These are phyloP conservation scores for Clavariopsis aquatica DNA, from an alignment of 495 filamentous ascomycete genomes.

Conservation along the genomic window DNA sequence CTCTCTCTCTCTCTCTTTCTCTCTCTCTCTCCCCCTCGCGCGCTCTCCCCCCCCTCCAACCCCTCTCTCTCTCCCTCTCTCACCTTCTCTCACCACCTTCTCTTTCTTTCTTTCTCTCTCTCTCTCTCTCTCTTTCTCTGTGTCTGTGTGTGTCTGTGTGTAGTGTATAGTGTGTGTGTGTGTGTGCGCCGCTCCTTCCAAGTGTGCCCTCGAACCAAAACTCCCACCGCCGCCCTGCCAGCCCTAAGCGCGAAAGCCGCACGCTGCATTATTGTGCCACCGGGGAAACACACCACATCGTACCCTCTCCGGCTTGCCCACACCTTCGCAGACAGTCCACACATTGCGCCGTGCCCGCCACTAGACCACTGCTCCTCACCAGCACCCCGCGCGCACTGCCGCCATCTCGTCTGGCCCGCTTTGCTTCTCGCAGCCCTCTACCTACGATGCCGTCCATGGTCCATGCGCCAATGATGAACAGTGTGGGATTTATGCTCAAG, in stretches of 20 bases:
- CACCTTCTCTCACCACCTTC: too few species aligned
- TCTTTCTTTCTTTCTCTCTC: too few species aligned
- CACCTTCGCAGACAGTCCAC: not conserved
- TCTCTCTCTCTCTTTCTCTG: too few species aligned
- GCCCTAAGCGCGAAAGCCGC: slow-evolving; percentile 32
- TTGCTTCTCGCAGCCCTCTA: not conserved
- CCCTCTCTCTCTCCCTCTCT: too few species aligned
- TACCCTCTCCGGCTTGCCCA: not conserved
- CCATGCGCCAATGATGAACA: slow-evolving; percentile 30
- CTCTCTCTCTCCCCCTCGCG: too few species aligned
- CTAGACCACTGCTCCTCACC: not conserved
- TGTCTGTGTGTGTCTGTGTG: too few species aligned
- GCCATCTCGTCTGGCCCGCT: too few species aligned
- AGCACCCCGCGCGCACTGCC: not conserved
- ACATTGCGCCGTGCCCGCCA: not conserved
- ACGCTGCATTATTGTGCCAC: slow-evolving; percentile 13
- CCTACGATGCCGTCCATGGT: slow-evolving; percentile 35
- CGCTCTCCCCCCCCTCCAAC: too few species aligned
- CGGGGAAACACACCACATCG: not conserved
- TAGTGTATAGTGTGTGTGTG: not conserved
- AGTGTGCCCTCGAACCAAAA: not conserved
- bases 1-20: too few species aligned
- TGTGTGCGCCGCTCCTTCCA: not conserved
- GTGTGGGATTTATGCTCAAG: slow-evolving; percentile 33
- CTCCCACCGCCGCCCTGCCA: not conserved